Conservation (phyloP, 495 filamentous ascomycete genomes). For the Tirmania nivea region DNA sequence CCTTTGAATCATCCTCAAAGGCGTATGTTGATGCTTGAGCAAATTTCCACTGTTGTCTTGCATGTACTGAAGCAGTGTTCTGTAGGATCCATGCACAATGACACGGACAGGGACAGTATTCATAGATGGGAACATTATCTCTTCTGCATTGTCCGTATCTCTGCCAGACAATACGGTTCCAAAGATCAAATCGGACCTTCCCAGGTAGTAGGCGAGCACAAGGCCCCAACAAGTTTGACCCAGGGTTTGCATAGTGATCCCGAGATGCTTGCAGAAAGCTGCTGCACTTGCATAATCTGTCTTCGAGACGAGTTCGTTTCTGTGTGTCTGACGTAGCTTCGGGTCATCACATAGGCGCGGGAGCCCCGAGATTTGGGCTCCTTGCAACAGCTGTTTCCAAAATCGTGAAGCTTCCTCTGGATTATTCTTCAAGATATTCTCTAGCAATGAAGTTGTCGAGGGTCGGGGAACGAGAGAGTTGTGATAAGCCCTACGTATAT, state of each 20-base stretch:
- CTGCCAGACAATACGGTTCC: slow-evolving; percentile 52
- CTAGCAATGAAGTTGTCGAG: slow-evolving; percentile 27
- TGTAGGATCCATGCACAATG: slow-evolving; percentile 37
- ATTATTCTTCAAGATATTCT: slow-evolving; percentile 23
- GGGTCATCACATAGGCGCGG: slow-evolving; percentile 1
- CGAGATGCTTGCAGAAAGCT: slow-evolving; percentile 32
- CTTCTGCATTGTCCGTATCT: slow-evolving; percentile 32
- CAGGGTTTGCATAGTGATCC: slow-evolving; percentile 41
- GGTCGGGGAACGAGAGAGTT: slow-evolving; percentile 23
- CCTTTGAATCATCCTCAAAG: slow-evolving; percentile 38
- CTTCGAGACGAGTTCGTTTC: slow-evolving; percentile 27
- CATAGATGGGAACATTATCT: slow-evolving; percentile 56
- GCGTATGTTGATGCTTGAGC: slow-evolving; percentile 39
- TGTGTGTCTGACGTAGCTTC: slow-evolving; percentile 15
- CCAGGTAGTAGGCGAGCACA: slow-evolving; percentile 32
- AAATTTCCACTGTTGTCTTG: slow-evolving; percentile 36
- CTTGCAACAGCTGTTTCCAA: slow-evolving; percentile 38
- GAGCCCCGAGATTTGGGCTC: slow-evolving; percentile 22
- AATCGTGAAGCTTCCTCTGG: slow-evolving; percentile 27
- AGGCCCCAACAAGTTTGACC: slow-evolving; percentile 44
- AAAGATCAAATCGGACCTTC: slow-evolving; percentile 42
- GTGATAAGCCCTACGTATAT: slow-evolving; percentile 38
- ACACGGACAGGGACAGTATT: slow-evolving; percentile 47
- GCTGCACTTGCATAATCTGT: slow-evolving; percentile 20
- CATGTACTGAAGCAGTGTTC: slow-evolving; percentile 40